A percentile compares a stretch with the other conserved stretches of the same genome.
Evolutionary conservation across 148 eudicot species (phyloP).

Genomic region (Linanthus parryae): DNA sequence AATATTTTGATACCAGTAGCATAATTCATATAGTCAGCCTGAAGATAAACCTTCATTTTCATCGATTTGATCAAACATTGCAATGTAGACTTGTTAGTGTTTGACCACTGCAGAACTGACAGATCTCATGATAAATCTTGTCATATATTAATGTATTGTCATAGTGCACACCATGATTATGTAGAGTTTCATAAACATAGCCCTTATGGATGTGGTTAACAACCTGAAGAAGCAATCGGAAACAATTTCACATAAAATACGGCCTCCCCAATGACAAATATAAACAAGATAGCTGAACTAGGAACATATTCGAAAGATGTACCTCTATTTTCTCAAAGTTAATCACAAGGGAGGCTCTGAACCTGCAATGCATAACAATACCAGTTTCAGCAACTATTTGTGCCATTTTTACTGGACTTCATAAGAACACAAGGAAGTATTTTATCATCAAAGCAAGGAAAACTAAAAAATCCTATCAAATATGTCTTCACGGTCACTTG

Average conservation of each 20-base stretch:
- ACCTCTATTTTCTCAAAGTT: constrained; percentile 89
- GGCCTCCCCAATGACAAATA: background rate
- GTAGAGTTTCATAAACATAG: constrained; percentile 77
- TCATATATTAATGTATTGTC: constrained; percentile 98
- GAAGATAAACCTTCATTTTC: constrained; percentile 98
- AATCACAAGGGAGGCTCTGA: constrained; percentile 90
- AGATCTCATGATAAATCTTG: constrained; percentile 76
- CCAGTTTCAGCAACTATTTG: background rate
- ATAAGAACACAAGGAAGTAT: background rate
- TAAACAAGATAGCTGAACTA: background rate
- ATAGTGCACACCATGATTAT: constrained; percentile 81
- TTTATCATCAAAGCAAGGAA: background rate
- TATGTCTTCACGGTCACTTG: constrained; percentile 98
- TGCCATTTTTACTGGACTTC: background rate
- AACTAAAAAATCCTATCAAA: constrained; percentile 37
- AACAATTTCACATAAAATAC: constrained; percentile 1
- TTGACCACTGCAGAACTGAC: constrained; percentile 95
- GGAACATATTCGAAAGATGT: constrained; percentile 10
- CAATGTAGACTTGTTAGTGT: constrained; percentile 97
- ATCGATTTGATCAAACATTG: constrained; percentile 99
- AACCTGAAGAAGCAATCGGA: constrained; percentile 45
- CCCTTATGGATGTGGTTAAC: constrained; percentile 83
- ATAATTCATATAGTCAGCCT: constrained; percentile 90
- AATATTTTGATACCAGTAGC: constrained; percentile 96
- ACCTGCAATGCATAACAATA: constrained; percentile 45